Conservation (phyloP, 148 eudicot species). For the Polygonum aviculare region DNA sequence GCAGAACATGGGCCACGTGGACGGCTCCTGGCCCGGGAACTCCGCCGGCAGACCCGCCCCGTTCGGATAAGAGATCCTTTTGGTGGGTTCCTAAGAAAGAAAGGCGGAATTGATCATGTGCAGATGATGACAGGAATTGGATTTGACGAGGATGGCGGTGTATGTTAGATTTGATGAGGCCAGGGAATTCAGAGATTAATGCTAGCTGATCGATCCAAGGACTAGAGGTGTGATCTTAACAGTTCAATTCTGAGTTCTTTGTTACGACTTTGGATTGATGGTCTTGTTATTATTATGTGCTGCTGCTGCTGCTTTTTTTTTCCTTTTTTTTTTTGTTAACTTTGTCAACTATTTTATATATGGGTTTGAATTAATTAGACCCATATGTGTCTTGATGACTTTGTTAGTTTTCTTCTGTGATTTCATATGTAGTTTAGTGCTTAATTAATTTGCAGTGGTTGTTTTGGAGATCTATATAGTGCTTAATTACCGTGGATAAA, state of each 20-base stretch:
- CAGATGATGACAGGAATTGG: not conserved
- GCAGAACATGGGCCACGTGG: conserved; percentile 37
- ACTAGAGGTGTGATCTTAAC: not conserved
- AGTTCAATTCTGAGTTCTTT: not conserved
- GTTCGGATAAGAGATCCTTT: conserved; percentile 14
- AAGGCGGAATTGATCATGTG: not conserved
- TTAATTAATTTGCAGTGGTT: not conserved
- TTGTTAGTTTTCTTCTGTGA: not conserved
- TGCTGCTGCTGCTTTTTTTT: not conserved
- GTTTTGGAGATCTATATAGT: not conserved
- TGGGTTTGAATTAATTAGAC: not conserved
- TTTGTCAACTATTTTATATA: not conserved
- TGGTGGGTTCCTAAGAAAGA: no score
- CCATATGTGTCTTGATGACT: not conserved
- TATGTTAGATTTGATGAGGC: not conserved
- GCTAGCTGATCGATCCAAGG: not conserved
- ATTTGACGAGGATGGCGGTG: not conserved
- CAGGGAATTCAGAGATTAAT: not conserved
- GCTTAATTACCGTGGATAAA: no score
- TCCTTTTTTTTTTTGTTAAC: not conserved
- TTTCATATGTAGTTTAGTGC: not conserved
- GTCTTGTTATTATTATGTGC: not conserved
- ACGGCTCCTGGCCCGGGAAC: conserved; percentile 24
- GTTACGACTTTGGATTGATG: not conserved
- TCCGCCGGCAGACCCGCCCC: conserved; percentile 24